Evolutionary conservation across 768 basidiomycete genomes (phyloP).

Genomic region (Leucosporidium creatinivorum): DNA sequence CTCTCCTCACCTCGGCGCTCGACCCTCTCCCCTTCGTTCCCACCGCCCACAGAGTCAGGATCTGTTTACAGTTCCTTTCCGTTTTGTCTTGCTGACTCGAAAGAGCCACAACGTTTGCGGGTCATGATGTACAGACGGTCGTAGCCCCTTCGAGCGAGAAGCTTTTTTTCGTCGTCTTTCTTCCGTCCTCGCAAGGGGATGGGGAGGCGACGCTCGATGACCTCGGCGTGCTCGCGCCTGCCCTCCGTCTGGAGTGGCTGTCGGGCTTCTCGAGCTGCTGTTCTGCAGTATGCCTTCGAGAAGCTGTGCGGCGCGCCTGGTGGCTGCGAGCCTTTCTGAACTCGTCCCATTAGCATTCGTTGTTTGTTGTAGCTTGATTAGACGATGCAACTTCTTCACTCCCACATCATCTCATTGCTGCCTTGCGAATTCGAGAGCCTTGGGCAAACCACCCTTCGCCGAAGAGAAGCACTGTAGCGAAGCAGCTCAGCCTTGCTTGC

Average conservation of each 20-base stretch:
- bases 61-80: constrained; percentile 3
- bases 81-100: constrained; percentile 8
- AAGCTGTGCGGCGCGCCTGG: not conserved
- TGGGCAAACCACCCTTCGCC: no score
- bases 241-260: constrained; percentile 8
- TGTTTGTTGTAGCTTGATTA: not conserved
- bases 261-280: not conserved
- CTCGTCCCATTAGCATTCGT: not conserved
- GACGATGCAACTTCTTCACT: no score
- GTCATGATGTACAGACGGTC: constrained; percentile 1
- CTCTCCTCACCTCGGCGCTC: no score
- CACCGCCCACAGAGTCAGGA: no score
- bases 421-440: no score
- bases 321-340: constrained; percentile 3
- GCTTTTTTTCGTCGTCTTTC: not conserved
- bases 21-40: no score
- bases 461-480: no score
- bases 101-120: constrained; percentile 7
- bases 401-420: no score
- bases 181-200: not conserved
- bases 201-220: constrained; percentile 4
- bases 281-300: not conserved
- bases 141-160: constrained; percentile 4
- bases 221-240: not conserved
- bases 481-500: no score